Evolutionary conservation across 78 protist species (phyloP), one percentile per base, ranked within the genome.

Genomic region (Dictyostelium citrinum): DNA sequence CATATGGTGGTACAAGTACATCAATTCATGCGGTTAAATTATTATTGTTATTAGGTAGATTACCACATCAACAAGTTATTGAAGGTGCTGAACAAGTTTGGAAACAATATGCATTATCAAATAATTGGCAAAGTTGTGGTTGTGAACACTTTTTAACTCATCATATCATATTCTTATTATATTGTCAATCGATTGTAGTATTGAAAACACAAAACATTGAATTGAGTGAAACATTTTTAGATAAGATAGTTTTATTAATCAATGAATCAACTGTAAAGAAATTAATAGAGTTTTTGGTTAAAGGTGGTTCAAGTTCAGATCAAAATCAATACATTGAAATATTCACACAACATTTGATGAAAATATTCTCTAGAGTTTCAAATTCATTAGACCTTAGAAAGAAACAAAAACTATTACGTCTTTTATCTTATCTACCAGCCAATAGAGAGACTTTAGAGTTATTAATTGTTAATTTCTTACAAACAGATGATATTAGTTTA

Each of bases 131-230:
- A 24, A 29, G 29, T 9, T 37, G 45, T 67, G 93, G 85, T n/a
- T 88, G 93, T 78, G 81, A 88, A 79, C 84, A 78, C 58, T 88
- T 61, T 68, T 31, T 88, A 4, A 88, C 93, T n/a, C 93, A 88
- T 49, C 93, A 88, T 68, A 29, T 22, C 35, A 78, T 88, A 41
- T 88, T 78, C 43, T 43, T 88, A 43, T 35, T 61, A 35, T 88
- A 74, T 67, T 88, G 93, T 24, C 93, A 88, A 68, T 70, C 80
- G 9, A 22, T 78, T 7, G 81, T 88, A 45, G 45, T 55, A 9
- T 33, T 39, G 22, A 77, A 77, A 61, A 39, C 31, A 76, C 45
- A 71, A 46, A 55, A 55, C 7, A 39, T 33, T 61, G 24, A 33
- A 16, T 20, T 76, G 0, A 78, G 77, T 11, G 84, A 76, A 20